Evolutionary conservation across 225 moss, liverwort and hornwort genomes (phyloP).

Genomic region (Pseudisothecium myosuroides): DNA sequence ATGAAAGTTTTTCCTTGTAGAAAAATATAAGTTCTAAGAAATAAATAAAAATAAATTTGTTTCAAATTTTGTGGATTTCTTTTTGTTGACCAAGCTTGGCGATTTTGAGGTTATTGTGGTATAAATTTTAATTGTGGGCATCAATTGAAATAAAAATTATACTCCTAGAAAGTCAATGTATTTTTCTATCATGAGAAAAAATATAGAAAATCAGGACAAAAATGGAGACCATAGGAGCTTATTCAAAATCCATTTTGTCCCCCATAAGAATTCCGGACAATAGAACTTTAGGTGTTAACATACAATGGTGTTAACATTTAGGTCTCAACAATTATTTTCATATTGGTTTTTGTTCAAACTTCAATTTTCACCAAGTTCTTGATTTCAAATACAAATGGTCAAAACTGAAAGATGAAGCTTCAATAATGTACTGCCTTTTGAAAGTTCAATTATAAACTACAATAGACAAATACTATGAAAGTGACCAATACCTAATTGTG

Average conservation of each 20-base stretch:
- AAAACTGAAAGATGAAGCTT: neutral
- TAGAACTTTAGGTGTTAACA: fast-evolving
- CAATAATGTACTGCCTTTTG: neutral
- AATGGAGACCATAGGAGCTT: neutral
- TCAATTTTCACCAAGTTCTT: neutral
- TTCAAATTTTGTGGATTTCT: neutral
- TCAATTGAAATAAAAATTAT: neutral
- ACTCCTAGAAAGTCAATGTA: fast-evolving
- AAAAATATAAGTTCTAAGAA: neutral
- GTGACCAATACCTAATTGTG: fast-evolving
- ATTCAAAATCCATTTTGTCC: neutral
- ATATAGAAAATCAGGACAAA: neutral
- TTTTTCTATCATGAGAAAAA: neutral
- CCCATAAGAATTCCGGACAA: fast-evolving
- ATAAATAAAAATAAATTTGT: too few species aligned
- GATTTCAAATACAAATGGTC: neutral
- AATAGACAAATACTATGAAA: fast-evolving
- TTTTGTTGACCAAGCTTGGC: fast-evolving
- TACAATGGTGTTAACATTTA: too few species aligned
- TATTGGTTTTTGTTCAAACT: neutral
- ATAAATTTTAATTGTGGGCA: too few species aligned
- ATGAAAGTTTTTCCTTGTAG: neutral
- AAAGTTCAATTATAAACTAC: neutral
- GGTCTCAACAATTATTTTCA: neutral
- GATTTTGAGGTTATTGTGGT: neutral